Evolutionary conservation across 495 filamentous ascomycete species (phyloP).

Genomic region (Saxispiralis lemnorum): DNA sequence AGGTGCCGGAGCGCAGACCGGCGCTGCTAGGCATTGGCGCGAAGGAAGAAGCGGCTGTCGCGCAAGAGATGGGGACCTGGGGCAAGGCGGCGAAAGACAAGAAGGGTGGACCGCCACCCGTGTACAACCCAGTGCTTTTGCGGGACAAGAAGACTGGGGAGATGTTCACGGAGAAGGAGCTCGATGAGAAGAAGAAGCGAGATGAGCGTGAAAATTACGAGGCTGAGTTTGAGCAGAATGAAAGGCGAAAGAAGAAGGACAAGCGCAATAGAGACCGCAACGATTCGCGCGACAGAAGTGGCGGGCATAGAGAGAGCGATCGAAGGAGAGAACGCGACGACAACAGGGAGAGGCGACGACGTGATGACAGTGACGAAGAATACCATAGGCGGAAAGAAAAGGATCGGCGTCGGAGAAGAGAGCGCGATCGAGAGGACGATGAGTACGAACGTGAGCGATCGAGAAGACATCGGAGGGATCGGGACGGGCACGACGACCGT

Average conservation of each 20-base stretch:
- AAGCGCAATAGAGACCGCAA: constrained; percentile 30
- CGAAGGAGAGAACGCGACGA: constrained; percentile 20
- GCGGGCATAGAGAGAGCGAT: constrained; percentile 24
- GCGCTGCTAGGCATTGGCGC: constrained; percentile 76
- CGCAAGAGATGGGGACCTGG: constrained; percentile 60
- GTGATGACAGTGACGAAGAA: constrained; percentile 14
- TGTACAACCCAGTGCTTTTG: constrained; percentile 51
- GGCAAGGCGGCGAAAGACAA: constrained; percentile 47
- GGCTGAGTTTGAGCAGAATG: constrained; percentile 23
- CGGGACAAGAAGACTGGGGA: constrained; percentile 49
- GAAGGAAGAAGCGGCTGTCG: constrained; percentile 50
- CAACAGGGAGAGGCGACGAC: constrained; percentile 14
- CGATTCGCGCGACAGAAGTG: constrained; percentile 16
- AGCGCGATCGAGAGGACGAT: constrained; percentile 6
- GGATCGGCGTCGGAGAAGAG: constrained; percentile 8
- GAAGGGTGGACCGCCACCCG: constrained; percentile 33
- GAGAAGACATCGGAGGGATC: constrained; percentile 5
- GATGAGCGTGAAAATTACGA: constrained; percentile 27
- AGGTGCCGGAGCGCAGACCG: constrained; percentile 45
- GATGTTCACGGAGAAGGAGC: constrained; percentile 45
- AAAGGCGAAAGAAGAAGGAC: constrained; percentile 34
- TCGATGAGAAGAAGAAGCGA: constrained; percentile 28
- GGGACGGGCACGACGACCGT: constrained; percentile 4
- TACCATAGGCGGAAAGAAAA: constrained; percentile 11
- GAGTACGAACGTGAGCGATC: constrained; percentile 8